phyloP scores from a whole-genome alignment of 1,284 basidiomycete genomes.

The Puccinia triticina region DNA sequence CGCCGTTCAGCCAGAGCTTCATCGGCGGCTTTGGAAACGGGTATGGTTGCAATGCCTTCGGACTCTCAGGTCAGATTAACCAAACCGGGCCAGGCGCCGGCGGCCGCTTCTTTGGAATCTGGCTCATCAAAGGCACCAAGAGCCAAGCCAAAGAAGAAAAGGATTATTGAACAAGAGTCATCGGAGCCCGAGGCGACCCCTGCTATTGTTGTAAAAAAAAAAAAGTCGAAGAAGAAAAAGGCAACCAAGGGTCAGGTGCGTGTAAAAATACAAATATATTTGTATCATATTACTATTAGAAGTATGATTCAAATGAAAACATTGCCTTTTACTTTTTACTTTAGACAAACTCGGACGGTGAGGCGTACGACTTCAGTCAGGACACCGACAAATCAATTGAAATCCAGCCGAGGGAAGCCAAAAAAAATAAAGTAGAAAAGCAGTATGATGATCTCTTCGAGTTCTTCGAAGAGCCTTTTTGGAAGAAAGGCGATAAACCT shows the following conservation, averaged over 20 bases:
- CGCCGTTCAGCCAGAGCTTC: not conserved
- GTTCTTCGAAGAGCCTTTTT: too few species aligned
- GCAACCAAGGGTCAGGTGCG: not conserved
- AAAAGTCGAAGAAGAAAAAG: not conserved
- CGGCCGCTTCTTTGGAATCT: not conserved
- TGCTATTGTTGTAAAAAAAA: conserved; percentile 1
- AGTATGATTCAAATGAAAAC: too few species aligned
- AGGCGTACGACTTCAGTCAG: too few species aligned
- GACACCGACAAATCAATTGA: too few species aligned
- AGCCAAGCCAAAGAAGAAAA: not conserved
- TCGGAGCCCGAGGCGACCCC: not conserved
- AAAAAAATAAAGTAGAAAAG: too few species aligned
- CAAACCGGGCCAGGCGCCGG: not conserved
- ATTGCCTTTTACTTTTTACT: too few species aligned
- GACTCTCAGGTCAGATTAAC: not conserved
- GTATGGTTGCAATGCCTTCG: not conserved
- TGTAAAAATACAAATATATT: not conserved
- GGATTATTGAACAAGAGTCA: not conserved
- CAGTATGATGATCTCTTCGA: too few species aligned
- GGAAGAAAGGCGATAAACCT: too few species aligned
- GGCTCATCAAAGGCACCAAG: not conserved
- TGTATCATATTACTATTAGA: too few species aligned
- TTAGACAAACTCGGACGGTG: too few species aligned
- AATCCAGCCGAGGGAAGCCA: too few species aligned
- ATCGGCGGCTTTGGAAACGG: not conserved